Evolutionary conservation across 192 early-diverging fungal genomes (phyloP).

Genomic region (Jimgerdemannia flammicorona): DNA sequence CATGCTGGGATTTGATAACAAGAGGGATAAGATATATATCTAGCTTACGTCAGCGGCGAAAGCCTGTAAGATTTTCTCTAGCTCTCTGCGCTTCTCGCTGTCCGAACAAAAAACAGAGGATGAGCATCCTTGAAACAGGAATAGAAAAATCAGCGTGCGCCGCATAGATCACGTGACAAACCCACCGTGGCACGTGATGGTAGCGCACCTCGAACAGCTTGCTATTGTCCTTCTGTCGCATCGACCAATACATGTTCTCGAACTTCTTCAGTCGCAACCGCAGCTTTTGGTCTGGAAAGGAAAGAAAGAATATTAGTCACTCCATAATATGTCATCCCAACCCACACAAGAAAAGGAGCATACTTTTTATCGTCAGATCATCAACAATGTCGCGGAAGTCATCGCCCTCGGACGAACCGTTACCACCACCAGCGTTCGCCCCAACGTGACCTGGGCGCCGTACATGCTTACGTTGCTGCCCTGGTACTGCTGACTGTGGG

Average conservation of each 20-base stretch:
- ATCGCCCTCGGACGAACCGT: background rate
- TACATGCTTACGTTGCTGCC: background rate
- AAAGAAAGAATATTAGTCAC: background rate
- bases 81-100: background rate
- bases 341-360: background rate
- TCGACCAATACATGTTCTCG: background rate
- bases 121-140: no score
- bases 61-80: background rate
- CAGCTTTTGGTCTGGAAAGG: background rate
- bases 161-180: background rate
- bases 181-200: background rate
- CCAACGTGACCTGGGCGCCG: no score
- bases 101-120: background rate
- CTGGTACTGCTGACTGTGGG: background rate
- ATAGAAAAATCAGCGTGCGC: no score
- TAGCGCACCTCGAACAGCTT: background rate
- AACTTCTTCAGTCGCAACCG: background rate
- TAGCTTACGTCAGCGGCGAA: background rate
- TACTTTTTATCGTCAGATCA: background rate
- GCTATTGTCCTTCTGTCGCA: background rate
- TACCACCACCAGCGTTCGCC: background rate
- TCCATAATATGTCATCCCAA: background rate
- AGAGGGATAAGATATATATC: background rate
- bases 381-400: conserved; percentile 4
- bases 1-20: background rate